phyloP scores from a whole-genome alignment of 169 alveolate species.

The Sarcocystis neurona region DNA sequence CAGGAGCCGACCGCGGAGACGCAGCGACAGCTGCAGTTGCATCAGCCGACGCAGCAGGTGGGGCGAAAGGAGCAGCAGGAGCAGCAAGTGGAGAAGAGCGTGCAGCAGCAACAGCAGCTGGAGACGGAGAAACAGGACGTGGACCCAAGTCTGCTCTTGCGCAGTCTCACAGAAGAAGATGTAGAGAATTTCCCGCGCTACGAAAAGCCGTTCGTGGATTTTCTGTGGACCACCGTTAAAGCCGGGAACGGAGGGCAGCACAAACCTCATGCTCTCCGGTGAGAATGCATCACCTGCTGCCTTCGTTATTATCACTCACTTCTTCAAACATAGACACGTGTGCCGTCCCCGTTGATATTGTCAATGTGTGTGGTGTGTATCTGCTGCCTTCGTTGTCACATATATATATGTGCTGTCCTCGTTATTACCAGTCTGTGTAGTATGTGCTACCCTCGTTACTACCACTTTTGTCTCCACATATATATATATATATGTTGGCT shows the following conservation, averaged over 20 bases:
- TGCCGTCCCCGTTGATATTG: too few relatives aligned
- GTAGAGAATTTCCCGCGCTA: constrained; percentile 65
- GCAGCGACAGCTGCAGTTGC: background rate
- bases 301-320: too few relatives aligned
- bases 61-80: background rate
- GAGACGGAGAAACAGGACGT: background rate
- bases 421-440: too few relatives aligned
- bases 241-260: constrained; percentile 65
- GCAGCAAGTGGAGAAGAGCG: background rate
- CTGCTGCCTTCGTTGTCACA: too few relatives aligned
- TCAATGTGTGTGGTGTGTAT: too few relatives aligned
- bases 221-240: constrained; percentile 57
- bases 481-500: too few relatives aligned
- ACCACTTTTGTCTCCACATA: too few relatives aligned
- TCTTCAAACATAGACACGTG: too few relatives aligned
- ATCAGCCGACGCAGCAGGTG: background rate
- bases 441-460: too few relatives aligned
- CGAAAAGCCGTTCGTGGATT: constrained; percentile 62
- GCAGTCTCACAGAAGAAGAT: constrained; percentile 46
- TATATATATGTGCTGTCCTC: too few relatives aligned
- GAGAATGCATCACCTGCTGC: too few relatives aligned
- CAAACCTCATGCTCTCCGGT: constrained; percentile 46
- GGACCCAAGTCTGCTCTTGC: constrained; percentile 4
- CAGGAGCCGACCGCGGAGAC: background rate
- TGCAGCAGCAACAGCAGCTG: too few relatives aligned